Percentiles rank a stretch among this genome's conserved stretches.
These are phyloP conservation scores for Solanum hybrid DNA, from an alignment of 305 asterid genomes.

Conservation along the genomic window DNA sequence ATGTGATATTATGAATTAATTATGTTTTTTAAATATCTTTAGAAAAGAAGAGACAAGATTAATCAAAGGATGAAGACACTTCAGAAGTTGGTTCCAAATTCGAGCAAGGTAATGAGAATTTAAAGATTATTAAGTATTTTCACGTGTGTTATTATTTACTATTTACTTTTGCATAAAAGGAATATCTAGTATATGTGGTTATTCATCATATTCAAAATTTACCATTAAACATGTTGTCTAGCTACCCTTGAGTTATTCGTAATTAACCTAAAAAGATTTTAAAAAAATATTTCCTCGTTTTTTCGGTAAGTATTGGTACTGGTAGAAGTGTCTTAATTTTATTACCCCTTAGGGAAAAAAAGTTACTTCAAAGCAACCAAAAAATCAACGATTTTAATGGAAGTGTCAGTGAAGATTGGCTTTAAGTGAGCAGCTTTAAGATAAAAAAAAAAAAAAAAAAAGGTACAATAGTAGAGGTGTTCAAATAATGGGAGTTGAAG, in stretches of 20 bases:
- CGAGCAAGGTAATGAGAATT: slow-evolving; percentile 62
- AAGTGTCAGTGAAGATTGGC: neutral
- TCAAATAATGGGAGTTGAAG: neutral
- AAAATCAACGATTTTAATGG: neutral
- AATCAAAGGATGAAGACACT: slow-evolving; percentile 78
- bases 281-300: neutral
- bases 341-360: neutral
- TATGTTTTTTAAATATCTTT: neutral
- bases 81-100: slow-evolving; percentile 88
- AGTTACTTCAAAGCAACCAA: neutral
- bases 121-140: neutral
- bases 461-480: neutral
- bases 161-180: neutral
- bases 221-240: too few species aligned
- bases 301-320: neutral
- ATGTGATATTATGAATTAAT: neutral
- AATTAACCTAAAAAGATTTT: neutral
- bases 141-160: neutral
- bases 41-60: slow-evolving; percentile 91
- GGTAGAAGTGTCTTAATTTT: neutral
- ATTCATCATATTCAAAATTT: neutral
- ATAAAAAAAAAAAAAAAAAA: neutral
- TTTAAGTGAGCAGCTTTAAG: neutral
- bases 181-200: neutral
- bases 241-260: too few species aligned